These are phyloP conservation scores for Podospora comata DNA, from an alignment of 495 filamentous ascomycete genomes.

Conservation along the genomic window DNA sequence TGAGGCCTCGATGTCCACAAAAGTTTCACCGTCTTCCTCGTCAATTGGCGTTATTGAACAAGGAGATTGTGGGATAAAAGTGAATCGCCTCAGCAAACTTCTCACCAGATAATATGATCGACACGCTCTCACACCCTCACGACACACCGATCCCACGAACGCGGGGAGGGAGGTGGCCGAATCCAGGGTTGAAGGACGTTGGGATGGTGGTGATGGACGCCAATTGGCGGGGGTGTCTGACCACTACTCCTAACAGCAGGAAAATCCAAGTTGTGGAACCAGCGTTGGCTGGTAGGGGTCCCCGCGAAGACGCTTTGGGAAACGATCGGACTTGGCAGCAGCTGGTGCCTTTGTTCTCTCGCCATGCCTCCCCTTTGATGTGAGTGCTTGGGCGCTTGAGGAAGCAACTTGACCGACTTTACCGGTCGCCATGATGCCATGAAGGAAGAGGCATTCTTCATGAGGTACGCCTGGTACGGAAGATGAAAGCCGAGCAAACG, in stretches of 20 bases:
- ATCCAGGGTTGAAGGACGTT: not conserved
- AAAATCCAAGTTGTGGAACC: not conserved
- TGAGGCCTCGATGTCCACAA: not conserved
- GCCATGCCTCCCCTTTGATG: not conserved
- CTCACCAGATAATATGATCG: not conserved
- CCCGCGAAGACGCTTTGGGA: slow-evolving; percentile 10
- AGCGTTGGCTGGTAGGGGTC: not conserved
- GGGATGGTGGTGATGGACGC: not conserved
- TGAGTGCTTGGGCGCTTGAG: not conserved
- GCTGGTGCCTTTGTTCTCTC: not conserved
- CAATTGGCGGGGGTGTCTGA: not conserved
- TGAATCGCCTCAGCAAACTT: not conserved
- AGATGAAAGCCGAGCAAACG: not conserved
- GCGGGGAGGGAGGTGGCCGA: not conserved
- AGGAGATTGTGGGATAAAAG: not conserved
- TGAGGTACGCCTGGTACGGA: not conserved
- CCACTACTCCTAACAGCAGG: not conserved
- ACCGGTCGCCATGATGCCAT: not conserved
- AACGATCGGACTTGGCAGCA: slow-evolving; percentile 8
- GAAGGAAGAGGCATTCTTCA: not conserved
- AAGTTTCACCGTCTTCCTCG: not conserved
- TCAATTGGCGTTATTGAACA: not conserved
- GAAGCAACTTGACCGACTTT: not conserved
- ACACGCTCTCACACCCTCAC: not conserved
- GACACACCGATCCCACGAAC: not conserved